A percentile compares a stretch with the other conserved stretches of the same genome.
Evolutionary conservation across 2,329 filamentous ascomycete genomes (phyloP).

Genomic region (Didymella glomerata): DNA sequence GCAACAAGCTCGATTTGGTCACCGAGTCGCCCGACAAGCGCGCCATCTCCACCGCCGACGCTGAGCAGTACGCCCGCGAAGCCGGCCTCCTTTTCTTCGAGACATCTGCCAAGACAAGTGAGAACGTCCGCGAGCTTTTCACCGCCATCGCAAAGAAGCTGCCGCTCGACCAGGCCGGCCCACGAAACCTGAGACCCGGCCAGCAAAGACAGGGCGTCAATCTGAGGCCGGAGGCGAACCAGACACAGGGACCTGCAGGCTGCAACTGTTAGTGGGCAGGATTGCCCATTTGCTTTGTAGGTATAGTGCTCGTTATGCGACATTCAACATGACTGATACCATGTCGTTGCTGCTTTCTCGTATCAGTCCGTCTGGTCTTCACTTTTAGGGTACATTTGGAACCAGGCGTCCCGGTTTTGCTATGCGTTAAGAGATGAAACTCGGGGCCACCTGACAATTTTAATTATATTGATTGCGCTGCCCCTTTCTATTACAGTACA

Average conservation of each 20-base stretch:
- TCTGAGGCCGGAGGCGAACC: conserved; percentile 68
- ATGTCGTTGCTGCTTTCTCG: conserved; percentile 12
- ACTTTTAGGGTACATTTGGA: conserved; percentile 34
- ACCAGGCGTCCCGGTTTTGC: conserved; percentile 40
- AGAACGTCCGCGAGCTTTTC: conserved; percentile 95
- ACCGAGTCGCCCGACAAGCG: conserved; percentile 95
- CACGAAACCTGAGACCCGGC: conserved; percentile 75
- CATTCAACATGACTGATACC: conserved; percentile 15
- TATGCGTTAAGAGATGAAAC: conserved; percentile 37
- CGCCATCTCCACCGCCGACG: conserved; percentile 86
- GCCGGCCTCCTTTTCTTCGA: conserved; percentile 97
- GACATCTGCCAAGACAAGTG: conserved; percentile 95
- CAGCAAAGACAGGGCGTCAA: conserved; percentile 71
- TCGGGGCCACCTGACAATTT: conserved; percentile 44
- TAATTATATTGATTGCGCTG: conserved; percentile 40
- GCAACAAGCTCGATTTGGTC: conserved; percentile 93
- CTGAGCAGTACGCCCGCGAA: conserved; percentile 93
- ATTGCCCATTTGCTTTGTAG: conserved; percentile 20
- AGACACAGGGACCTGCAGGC: conserved; percentile 65
- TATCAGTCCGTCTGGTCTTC: conserved; percentile 24
- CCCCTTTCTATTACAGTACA: conserved; percentile 13
- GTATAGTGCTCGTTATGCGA: conserved; percentile 18
- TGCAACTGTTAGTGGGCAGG: conserved; percentile 67
- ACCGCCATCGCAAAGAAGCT: conserved; percentile 98
- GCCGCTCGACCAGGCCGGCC: conserved; percentile 94